phyloP scores from a whole-genome alignment of 345 rosid genomes.

The Erysimum cheiranthoides region DNA sequence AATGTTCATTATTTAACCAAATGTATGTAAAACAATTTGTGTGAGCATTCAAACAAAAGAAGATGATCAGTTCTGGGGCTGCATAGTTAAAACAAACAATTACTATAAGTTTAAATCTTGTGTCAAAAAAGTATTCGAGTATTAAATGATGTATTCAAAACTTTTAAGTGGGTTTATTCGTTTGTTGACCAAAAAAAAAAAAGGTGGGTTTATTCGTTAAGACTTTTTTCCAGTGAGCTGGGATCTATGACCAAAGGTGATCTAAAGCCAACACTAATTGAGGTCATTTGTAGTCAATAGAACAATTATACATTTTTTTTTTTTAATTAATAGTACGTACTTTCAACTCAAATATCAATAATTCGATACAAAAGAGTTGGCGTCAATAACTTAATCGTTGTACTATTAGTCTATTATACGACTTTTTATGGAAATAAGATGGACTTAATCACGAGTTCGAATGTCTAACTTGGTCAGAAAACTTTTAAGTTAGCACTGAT shows the following conservation, averaged over 20 bases:
- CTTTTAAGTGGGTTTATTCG: background rate
- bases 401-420: background rate
- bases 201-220: too few relatives aligned
- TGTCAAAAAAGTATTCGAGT: background rate
- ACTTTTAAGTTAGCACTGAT: background rate
- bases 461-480: too few relatives aligned
- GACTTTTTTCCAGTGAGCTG: background rate
- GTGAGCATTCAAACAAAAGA: constrained; percentile 8
- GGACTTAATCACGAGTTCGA: constrained; percentile 2
- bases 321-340: background rate
- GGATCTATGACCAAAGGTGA: background rate
- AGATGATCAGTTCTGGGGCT: background rate
- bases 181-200: too few relatives aligned
- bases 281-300: background rate
- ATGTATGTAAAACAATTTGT: background rate
- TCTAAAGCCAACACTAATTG: background rate
- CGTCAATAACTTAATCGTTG: constrained; percentile 4
- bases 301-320: background rate
- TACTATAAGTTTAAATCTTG: background rate
- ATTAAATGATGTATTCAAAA: background rate
- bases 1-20: background rate
- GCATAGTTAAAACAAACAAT: background rate
- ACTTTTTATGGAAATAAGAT: background rate
- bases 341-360: constrained; percentile 12
- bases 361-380: constrained; percentile 7